phyloP scores from a whole-genome alignment of 805 yeast species.

The Candida quercuum region DNA sequence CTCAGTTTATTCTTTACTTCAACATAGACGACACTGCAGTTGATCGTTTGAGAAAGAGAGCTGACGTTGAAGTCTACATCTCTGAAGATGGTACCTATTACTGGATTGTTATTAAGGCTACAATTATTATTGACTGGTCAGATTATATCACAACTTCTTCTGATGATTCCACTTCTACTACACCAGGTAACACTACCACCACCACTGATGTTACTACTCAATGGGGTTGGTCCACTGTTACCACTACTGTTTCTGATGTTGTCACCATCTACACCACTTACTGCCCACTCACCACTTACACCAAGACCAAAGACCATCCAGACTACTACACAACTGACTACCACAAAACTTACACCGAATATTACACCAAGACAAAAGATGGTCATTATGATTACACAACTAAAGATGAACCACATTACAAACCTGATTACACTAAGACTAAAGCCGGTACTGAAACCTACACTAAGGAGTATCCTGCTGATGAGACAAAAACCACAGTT shows the following conservation, averaged over 20 bases:
- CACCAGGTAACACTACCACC: conserved; percentile 15
- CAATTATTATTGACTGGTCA: not conserved
- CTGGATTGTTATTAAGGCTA: too few relatives aligned
- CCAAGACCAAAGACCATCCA: not conserved
- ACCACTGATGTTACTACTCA: conserved; percentile 20
- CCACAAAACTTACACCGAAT: not conserved
- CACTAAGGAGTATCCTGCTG: not conserved
- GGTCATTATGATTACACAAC: too few relatives aligned
- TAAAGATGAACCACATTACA: too few relatives aligned
- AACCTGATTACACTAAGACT: too few relatives aligned
- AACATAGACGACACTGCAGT: not conserved
- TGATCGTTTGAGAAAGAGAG: not conserved
- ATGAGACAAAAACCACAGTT: not conserved
- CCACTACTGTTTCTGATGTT: conserved; percentile 24
- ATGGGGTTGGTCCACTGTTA: conserved; percentile 18
- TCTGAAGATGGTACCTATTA: too few relatives aligned
- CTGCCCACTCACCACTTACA: conserved; percentile 10
- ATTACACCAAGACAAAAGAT: not conserved
- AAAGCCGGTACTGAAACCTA: too few relatives aligned
- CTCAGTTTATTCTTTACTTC: not conserved
- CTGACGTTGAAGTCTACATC: not conserved
- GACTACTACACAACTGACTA: too few relatives aligned
- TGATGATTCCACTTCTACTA: conserved; percentile 22
- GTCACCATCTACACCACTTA: conserved; percentile 25
- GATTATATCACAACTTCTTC: conserved; percentile 22